Evolutionary conservation across 1,284 basidiomycete species (phyloP).

Genomic region (Ceratobasidium sp.): DNA sequence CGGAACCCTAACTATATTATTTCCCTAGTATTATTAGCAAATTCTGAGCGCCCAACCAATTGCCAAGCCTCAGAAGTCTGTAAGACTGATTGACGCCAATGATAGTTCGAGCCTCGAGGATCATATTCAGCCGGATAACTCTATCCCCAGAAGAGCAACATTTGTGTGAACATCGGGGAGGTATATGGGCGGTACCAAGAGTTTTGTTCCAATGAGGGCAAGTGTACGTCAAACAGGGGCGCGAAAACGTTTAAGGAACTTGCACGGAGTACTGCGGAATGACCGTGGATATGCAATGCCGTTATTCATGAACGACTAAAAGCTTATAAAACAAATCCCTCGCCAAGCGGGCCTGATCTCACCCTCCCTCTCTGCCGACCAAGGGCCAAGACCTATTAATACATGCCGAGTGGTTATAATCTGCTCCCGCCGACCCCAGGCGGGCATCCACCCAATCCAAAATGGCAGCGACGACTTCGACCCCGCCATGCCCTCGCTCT

Average conservation of each 20-base stretch:
- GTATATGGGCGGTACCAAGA: too few species aligned
- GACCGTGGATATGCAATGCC: neutral
- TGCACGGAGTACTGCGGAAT: neutral
- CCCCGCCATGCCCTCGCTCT: slow-evolving; percentile 5
- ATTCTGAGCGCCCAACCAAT: neutral
- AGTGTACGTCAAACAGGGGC: too few species aligned
- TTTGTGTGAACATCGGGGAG: too few species aligned
- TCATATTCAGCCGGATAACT: too few species aligned
- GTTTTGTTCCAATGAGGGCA: too few species aligned
- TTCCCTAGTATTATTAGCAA: too few species aligned
- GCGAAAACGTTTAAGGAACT: neutral
- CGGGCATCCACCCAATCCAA: neutral
- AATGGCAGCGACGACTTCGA: slow-evolving; percentile 28
- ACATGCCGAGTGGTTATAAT: slow-evolving; percentile 9
- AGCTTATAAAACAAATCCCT: neutral
- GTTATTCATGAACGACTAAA: neutral
- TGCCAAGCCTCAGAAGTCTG: too few species aligned
- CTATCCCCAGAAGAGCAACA: too few species aligned
- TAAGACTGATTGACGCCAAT: too few species aligned
- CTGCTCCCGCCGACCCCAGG: slow-evolving; percentile 6
- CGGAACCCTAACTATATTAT: neutral
- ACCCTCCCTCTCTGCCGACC: neutral
- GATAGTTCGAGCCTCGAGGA: neutral
- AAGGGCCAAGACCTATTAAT: slow-evolving; percentile 9
- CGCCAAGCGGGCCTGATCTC: neutral